phyloP scores from a whole-genome alignment of 2,329 filamentous ascomycete species.

The Rutstroemia sp. region DNA sequence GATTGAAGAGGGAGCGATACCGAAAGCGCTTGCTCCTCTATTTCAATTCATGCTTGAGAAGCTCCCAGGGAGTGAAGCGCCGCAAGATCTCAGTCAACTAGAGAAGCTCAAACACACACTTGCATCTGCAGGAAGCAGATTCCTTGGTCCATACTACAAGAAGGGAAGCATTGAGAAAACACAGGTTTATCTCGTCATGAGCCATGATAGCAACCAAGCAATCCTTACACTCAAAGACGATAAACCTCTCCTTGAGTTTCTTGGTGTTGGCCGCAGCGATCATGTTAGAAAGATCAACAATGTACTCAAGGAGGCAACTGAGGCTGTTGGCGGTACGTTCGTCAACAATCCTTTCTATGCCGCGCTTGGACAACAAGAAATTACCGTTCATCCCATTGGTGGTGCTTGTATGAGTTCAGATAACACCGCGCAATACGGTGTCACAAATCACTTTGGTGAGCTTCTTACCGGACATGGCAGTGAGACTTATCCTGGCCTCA shows the following conservation, averaged over 20 bases:
- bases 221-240: conserved; percentile 51
- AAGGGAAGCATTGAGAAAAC: conserved; percentile 51
- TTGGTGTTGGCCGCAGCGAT: conserved; percentile 48
- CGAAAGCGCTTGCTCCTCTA: conserved; percentile 46
- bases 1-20: conserved; percentile 56
- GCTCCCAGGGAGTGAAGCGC: conserved; percentile 39
- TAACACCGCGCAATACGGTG: conserved; percentile 48
- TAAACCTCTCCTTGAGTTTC: conserved; percentile 51
- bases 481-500: conserved; percentile 48
- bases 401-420: conserved; percentile 57
- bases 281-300: conserved; percentile 46
- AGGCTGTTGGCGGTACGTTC: conserved; percentile 51
- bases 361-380: conserved; percentile 47
- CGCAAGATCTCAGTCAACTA: conserved; percentile 33
- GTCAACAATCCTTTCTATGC: conserved; percentile 51
- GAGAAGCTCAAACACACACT: conserved; percentile 39
- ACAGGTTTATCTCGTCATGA: conserved; percentile 51
- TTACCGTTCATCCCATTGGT: conserved; percentile 61
- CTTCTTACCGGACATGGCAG: conserved; percentile 46
- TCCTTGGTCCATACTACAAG: conserved; percentile 50
- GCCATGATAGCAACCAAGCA: conserved; percentile 43
- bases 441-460: conserved; percentile 53
- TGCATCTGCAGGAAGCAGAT: conserved; percentile 42
- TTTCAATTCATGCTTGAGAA: conserved; percentile 50
- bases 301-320: conserved; percentile 46